These are phyloP conservation scores for Stentor coeruleus DNA, from an alignment of 73 alveolate genomes.

Conservation along the genomic window DNA sequence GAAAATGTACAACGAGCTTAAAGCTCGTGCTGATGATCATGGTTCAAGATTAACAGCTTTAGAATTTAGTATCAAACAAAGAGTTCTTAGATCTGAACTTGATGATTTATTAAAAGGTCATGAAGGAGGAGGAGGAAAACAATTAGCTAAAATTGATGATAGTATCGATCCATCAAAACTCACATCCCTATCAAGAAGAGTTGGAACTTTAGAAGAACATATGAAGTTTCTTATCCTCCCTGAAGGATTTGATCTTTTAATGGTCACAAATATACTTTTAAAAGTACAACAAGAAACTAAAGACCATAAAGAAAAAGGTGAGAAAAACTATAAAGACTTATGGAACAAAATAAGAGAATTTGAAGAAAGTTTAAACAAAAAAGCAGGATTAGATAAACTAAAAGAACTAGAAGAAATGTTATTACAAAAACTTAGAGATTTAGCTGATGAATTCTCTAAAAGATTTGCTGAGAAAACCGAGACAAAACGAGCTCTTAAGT, in stretches of 20 bases:
- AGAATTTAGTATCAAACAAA: not conserved
- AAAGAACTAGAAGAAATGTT: conserved; percentile 50
- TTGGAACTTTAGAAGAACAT: not conserved
- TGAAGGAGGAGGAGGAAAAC: not conserved
- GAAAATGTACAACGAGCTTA: not conserved
- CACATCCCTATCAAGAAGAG: not conserved
- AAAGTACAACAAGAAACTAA: not conserved
- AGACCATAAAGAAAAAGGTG: not conserved
- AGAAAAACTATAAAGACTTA: not conserved
- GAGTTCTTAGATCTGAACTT: not conserved
- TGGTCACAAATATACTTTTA: not conserved
- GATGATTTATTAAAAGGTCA: not conserved
- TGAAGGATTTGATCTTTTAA: not conserved
- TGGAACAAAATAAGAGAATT: not conserved
- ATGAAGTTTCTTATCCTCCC: not conserved
- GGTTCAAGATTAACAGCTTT: not conserved
- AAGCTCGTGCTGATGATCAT: not conserved
- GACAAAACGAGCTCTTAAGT: conserved; percentile 73
- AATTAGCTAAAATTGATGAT: not conserved
- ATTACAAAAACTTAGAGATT: conserved; percentile 66
- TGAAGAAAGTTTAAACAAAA: not conserved
- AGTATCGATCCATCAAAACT: not conserved
- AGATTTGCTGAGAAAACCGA: conserved; percentile 90
- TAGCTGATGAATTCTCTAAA: conserved; percentile 64
- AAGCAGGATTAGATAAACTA: not conserved